Evolutionary conservation across 2,329 filamentous ascomycete species (phyloP).

Genomic region (Cladosporium sp.): DNA sequence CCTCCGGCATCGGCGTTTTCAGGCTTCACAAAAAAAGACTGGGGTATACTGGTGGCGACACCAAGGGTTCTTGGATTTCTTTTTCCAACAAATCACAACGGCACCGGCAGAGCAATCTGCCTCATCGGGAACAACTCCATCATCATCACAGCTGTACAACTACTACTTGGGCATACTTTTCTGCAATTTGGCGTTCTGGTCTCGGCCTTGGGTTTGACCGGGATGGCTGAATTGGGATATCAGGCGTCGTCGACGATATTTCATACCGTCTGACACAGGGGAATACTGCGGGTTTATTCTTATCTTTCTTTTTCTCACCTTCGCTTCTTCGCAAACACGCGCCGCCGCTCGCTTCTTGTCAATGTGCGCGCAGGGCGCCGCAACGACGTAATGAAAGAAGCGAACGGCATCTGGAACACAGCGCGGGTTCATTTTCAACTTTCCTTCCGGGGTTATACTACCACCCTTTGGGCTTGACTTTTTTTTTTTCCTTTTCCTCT

Average conservation of each 20-base stretch:
- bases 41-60: constrained; percentile 14
- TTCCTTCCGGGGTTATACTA: too few species aligned
- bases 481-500: background rate
- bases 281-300: background rate
- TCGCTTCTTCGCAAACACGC: background rate
- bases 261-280: constrained; percentile 7
- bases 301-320: too few species aligned
- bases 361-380: constrained; percentile 2
- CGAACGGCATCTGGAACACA: constrained; percentile 1
- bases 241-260: constrained; percentile 12
- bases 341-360: constrained; percentile 9
- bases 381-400: constrained; percentile 6
- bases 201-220: background rate
- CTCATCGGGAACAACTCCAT: constrained; percentile 5
- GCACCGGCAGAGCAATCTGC: constrained; percentile 16
- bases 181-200: constrained; percentile 10
- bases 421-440: background rate
- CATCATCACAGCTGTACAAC: constrained; percentile 12
- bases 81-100: constrained; percentile 4
- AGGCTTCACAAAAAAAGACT: constrained; percentile 8
- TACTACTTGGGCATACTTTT: constrained; percentile 12
- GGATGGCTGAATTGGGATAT: background rate
- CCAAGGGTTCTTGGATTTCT: constrained; percentile 12
- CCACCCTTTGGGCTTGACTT: background rate
- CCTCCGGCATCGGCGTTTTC: constrained; percentile 11